phyloP scores from a whole-genome alignment of 1,284 basidiomycete genomes.

The Gomphus bonarii region DNA sequence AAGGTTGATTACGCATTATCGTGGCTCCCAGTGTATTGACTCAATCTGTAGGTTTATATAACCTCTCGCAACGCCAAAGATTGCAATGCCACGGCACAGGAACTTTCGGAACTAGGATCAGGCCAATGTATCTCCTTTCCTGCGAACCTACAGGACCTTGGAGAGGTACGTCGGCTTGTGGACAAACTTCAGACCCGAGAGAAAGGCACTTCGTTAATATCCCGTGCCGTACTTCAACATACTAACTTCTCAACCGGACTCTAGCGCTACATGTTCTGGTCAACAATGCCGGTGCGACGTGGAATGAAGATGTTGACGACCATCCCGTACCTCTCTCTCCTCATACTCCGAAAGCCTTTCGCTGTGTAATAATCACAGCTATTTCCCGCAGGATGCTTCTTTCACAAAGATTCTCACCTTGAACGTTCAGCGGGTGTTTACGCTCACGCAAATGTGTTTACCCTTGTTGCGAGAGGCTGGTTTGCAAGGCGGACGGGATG shows the following conservation, averaged over 20 bases:
- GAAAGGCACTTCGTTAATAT: conserved; percentile 17
- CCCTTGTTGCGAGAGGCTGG: conserved; percentile 49
- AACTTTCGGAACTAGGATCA: conserved; percentile 44
- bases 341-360: background rate
- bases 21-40: background rate
- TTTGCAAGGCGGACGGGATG: conserved; percentile 30
- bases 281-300: conserved; percentile 61
- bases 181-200: conserved; percentile 42
- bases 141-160: conserved; percentile 48
- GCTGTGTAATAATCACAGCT: background rate
- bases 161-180: conserved; percentile 47
- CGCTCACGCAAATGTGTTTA: conserved; percentile 54
- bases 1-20: conserved; percentile 28
- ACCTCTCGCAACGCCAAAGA: conserved; percentile 49
- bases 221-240: conserved; percentile 17
- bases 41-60: conserved; percentile 49
- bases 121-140: conserved; percentile 49
- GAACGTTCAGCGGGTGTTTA: conserved; percentile 64
- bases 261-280: conserved; percentile 46
- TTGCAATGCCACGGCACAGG: conserved; percentile 44
- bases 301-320: conserved; percentile 47
- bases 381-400: conserved; percentile 34
- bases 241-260: conserved; percentile 8
- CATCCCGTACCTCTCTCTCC: conserved; percentile 33
- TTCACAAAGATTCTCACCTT: conserved; percentile 54